These are phyloP conservation scores for Marasmius sp. DNA, from an alignment of 1,284 basidiomycete species.

Conservation along the genomic window DNA sequence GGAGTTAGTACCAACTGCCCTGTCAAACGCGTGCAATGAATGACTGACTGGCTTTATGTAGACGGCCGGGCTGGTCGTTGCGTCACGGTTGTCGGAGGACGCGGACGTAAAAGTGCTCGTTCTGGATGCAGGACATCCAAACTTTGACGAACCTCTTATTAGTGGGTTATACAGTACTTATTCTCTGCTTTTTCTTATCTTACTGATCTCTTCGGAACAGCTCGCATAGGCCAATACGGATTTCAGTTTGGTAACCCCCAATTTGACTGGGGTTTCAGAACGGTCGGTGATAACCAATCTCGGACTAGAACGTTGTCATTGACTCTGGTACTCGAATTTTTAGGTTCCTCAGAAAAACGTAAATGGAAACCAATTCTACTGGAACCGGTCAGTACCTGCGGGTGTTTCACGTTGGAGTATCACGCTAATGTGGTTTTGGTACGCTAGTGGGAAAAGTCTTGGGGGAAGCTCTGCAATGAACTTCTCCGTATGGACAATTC, in stretches of 20 bases:
- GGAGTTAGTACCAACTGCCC: not conserved
- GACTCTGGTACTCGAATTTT: not conserved
- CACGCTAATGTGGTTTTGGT: not conserved
- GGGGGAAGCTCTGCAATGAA: constrained; percentile 6
- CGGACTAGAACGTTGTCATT: not conserved
- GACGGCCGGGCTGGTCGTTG: constrained; percentile 68
- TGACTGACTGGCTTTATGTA: not conserved
- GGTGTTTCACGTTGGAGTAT: not conserved
- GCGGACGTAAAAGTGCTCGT: constrained; percentile 60
- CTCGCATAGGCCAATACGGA: constrained; percentile 15
- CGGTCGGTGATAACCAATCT: constrained; percentile 14
- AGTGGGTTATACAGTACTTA: constrained; percentile 14
- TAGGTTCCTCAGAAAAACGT: constrained; percentile 1
- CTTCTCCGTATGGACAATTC: not conserved
- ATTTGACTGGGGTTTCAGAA: constrained; percentile 32
- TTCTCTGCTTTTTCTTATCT: not conserved
- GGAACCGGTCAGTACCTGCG: not conserved
- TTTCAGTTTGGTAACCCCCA: constrained; percentile 20
- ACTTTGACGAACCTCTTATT: constrained; percentile 31
- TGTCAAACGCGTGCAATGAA: not conserved
- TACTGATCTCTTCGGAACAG: constrained; percentile 1
- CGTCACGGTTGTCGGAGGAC: constrained; percentile 71
- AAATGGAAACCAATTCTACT: not conserved
- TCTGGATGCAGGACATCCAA: constrained; percentile 14
- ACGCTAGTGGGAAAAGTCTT: not conserved